These are phyloP conservation scores for Mycena filopes DNA, from an alignment of 768 basidiomycete species.

Conservation along the genomic window DNA sequence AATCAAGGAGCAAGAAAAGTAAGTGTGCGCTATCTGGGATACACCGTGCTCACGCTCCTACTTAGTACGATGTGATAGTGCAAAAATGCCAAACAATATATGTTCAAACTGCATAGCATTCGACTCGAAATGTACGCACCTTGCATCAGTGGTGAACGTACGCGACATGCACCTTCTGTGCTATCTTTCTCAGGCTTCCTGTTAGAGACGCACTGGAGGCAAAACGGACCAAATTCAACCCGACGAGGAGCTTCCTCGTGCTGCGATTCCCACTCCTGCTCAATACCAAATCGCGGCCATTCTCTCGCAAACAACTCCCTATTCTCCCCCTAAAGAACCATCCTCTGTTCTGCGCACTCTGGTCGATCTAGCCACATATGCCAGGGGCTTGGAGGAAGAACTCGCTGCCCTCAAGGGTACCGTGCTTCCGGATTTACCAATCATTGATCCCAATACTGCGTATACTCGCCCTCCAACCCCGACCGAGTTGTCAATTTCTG, in stretches of 20 bases:
- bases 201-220: slow-evolving; percentile 14
- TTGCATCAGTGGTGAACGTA: slow-evolving; percentile 25
- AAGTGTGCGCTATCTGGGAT: not conserved
- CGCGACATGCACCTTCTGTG: not conserved
- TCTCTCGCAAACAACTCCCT: slow-evolving; percentile 24
- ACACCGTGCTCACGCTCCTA: not conserved
- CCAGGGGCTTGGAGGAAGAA: slow-evolving; percentile 26
- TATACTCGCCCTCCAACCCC: slow-evolving; percentile 31
- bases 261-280: slow-evolving; percentile 9
- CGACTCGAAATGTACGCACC: slow-evolving; percentile 22
- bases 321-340: slow-evolving; percentile 25
- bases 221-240: slow-evolving; percentile 2
- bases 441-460: slow-evolving; percentile 22
- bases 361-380: slow-evolving; percentile 26
- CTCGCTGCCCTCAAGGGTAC: slow-evolving; percentile 24
- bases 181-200: not conserved
- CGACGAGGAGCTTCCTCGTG: not conserved
- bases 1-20: slow-evolving; percentile 31
- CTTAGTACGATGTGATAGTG: slow-evolving; percentile 50
- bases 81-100: slow-evolving; percentile 50
- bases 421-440: slow-evolving; percentile 11
- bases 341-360: slow-evolving; percentile 17
- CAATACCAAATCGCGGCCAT: slow-evolving; percentile 29
- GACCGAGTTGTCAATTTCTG: slow-evolving; percentile 22
- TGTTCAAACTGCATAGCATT: slow-evolving; percentile 51